A percentile compares a stretch with the other conserved stretches of the same genome.
phyloP scores from a whole-genome alignment of 345 rosid species.

The Brassica napus region Da-Ae NC_063439.1:2575501-2576000 shows the following conservation, averaged over 20 bases:
- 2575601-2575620: not conserved
- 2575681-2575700: not conserved
- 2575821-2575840: not conserved
- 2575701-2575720: not conserved
- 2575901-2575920: not conserved
- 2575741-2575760: not conserved
- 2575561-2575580: not conserved
- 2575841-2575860: not conserved
- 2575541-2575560: not conserved
- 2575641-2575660: not conserved
- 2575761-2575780: not conserved
- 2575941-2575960: not conserved
- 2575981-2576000: conserved; percentile 17
- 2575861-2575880: not conserved
- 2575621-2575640: not conserved
- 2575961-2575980: conserved; percentile 27
- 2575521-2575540: not conserved
- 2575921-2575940: not conserved
- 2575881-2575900: not conserved
- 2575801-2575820: not conserved
- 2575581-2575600: not conserved
- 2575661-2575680: not conserved
- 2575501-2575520: conserved; percentile 7
- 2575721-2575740: not conserved
- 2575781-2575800: not conserved